Base-by-base conservation (phyloP, 345 rosid species). In the Hibiscus syriacus region DNA sequence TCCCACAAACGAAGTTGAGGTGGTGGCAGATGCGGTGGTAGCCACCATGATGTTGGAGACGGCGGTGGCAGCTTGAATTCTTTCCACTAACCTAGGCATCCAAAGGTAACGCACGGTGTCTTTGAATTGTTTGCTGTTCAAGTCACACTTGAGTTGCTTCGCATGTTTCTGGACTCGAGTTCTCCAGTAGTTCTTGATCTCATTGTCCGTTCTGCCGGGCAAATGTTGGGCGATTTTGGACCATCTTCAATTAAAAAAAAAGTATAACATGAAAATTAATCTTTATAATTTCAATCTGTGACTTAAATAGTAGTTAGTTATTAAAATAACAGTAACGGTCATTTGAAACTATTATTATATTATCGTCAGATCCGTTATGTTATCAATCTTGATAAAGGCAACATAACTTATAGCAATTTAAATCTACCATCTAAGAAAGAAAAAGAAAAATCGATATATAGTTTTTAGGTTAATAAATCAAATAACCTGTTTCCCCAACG, bases 91-190 rank as follows among this genome's bases (percentile, higher is more conserved):
- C 61, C 96, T 79, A 20, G 99, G 99, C 84, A 94, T 91, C 98
- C 99, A 94, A 8, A 82, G 70, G 34, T 86, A 76, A 38, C 85
- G 80, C 81, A 94, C 79, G 64, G 93, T 83, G 66, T 91, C 96
- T 75, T 91, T 89, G 79, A 94, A 94, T 69, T 83, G 84, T 70
- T 82, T 81, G 77, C 99, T 94, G 72, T 91, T 91, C 48, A 89
- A 87, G 67, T 94, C 99, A 55, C 95, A 83, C 60, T 87, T 86
- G 1, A 94, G 84, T 55, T 91, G 95, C 26, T 83, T 87, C 3
- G 99, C 99, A 45, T 90, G 96, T 71, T 89, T 94, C 46, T 91
- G 98, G n/a, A 94, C 99, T 9, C 99, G 69, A 0, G 99, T 94
- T 73, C 97, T 85, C 99, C 98, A 93, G 22, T 93, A 93, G 76